Evolutionary conservation across 2,329 filamentous ascomycete genomes (phyloP).

Genomic region (Colletotrichum somersetense): DNA sequence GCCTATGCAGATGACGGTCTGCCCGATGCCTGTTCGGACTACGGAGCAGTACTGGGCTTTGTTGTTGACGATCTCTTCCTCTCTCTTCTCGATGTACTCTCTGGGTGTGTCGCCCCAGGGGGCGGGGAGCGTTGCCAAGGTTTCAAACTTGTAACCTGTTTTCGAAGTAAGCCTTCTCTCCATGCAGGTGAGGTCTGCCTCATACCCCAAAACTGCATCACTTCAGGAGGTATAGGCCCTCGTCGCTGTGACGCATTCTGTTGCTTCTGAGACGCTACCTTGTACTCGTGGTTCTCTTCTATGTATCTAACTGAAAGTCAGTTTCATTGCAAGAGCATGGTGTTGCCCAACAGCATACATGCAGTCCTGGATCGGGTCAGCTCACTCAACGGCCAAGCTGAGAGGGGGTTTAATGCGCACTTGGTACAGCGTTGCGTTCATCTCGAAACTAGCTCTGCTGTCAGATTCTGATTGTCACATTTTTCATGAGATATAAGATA

Average conservation of each 20-base stretch:
- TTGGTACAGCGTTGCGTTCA: constrained; percentile 94
- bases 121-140: constrained; percentile 79
- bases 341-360: constrained; percentile 57
- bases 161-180: constrained; percentile 19
- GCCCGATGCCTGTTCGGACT: constrained; percentile 88
- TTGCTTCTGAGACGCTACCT: constrained; percentile 70
- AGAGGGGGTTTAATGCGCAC: constrained; percentile 61
- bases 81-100: constrained; percentile 83
- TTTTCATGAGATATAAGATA: constrained; percentile 24
- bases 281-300: constrained; percentile 87
- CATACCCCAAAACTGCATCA: constrained; percentile 93
- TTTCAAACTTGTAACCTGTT: constrained; percentile 95
- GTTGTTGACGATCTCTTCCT: constrained; percentile 82
- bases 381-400: constrained; percentile 33
- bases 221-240: constrained; percentile 71
- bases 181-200: constrained; percentile 19
- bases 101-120: constrained; percentile 80
- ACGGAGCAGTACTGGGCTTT: constrained; percentile 96
- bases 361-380: constrained; percentile 58
- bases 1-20: constrained; percentile 80
- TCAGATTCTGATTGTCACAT: neutral
- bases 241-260: constrained; percentile 66
- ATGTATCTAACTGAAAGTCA: constrained; percentile 76
- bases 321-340: neutral
- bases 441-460: constrained; percentile 78